Evolutionary conservation across 768 basidiomycete species (phyloP), one percentile per base, ranked within the genome.

Genomic region (Dictyophora rubrovolvata): DNA sequence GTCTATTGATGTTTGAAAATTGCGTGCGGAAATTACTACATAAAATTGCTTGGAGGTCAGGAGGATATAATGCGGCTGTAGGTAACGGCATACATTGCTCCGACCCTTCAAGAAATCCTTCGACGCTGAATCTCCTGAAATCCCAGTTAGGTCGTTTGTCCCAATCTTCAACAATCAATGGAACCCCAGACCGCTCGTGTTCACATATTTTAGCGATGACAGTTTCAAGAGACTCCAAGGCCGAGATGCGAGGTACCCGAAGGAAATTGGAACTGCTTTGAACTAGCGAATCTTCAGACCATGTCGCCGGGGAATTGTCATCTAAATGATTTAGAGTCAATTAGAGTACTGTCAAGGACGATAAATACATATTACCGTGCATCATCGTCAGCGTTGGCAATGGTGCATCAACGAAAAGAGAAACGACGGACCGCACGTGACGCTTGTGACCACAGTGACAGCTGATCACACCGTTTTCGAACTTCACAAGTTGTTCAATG

Each of bases 111-210:
- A 65, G 60, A 14, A 90, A 73, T 76, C 80, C 81, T 12, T 84
- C 80, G 1, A 81, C 62, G 28, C 70, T 76, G 65, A 90, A 87
- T 48, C 81, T 63, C 0, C 76, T 64, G 17, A 65, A 63, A 3
- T 78, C 77, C 89, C 90, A 92, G 2, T 67, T 61, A 0, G 71
- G 63, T 49, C 78, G 75, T 53, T 77, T 69, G 55, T 89, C 80
- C 69, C 80, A 81, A 14, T 78, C 79, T 59, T 80, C 72, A 16
- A 93, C 77, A 23, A 92, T 78, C 53, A 89, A 64, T 0, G 89
- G 89, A 12, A 69, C 61, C 1, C 86, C 87, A 16, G 66, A 62
- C 4, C 61, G 52, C 51, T 89, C 86, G 50, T 80, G 75, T 9
- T 70, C 54, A 33, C 69, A 62, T 33, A 89, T 75, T 37, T 66